Evolutionary conservation across 2,329 filamentous ascomycete species (phyloP), one percentile per base, ranked within the genome.

Genomic region (Microascus cirrosus): DNA sequence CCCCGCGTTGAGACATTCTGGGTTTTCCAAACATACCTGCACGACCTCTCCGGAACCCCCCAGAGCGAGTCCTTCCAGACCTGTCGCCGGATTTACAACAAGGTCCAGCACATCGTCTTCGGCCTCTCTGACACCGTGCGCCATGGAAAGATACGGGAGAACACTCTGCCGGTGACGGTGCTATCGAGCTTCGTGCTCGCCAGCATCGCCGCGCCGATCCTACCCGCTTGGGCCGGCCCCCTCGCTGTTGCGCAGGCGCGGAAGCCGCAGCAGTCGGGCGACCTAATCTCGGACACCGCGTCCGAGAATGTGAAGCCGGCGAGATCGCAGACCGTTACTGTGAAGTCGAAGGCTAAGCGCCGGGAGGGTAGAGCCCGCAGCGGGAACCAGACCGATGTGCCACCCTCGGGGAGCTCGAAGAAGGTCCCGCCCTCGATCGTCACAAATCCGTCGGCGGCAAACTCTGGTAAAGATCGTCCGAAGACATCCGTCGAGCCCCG

Each of bases 1-100:
- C n/a, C 35, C 53, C 36, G 36, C 36, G 56, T 54, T 28, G 67
- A 94, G 89, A 93, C 89, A 39, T 94, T 94, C 71, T 94, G 89
- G 89, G 80, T 94, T 56, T 91, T 94, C 71, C 89, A 94, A 73
- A 93, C 88, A 4, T 92, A 94, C 68, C 82, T 94, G 34, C 86
- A 89, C 75, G 90, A 94, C 69, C 82, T 94, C 61, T 82, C 87
- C 58, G 76, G 80, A 66, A 88, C 87, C 59, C 89, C 89, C 2
- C 86, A 87, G 68, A 86, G 87, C 61, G 82, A 85, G 65, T 80
- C 87, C 55, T 94, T 94, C 73, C 86, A 89, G 73, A 93, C 87
- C 55, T 93, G 89, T 68, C 83, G 88, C 60, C 79, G 90, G 66
- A 84, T 94, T 64, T 93, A 92, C 75, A 94, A 94, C 73, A 90